phyloP scores from a whole-genome alignment of 129 eudicot genomes.

The Dittrichia graveolens region DNA sequence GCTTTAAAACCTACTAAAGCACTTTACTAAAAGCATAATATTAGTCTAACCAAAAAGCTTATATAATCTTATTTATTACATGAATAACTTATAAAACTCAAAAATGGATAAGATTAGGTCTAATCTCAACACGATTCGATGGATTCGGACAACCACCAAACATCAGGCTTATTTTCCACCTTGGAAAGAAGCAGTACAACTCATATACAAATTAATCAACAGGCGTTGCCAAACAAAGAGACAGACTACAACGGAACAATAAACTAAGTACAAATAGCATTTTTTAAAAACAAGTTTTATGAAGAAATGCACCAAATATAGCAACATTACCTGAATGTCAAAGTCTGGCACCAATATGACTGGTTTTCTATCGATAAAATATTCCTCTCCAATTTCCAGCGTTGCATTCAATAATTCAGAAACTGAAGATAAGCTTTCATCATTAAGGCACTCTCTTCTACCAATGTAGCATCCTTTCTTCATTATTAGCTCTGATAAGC shows the following conservation, averaged over 20 bases:
- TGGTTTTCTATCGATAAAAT: constrained; percentile 47
- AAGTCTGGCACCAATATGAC: constrained; percentile 75
- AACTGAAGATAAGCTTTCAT: constrained; percentile 34
- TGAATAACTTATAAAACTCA: background rate
- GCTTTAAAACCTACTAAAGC: background rate
- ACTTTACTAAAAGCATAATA: background rate
- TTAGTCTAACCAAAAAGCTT: too few species aligned
- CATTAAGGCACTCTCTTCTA: constrained; percentile 24
- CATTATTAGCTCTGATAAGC: constrained; percentile 45
- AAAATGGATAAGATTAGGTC: background rate
- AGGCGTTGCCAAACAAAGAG: background rate
- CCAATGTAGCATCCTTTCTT: constrained; percentile 70
- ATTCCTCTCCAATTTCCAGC: constrained; percentile 41
- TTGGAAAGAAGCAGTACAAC: background rate
- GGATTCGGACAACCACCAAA: background rate
- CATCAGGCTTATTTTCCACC: background rate
- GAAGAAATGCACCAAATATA: background rate
- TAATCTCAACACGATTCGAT: background rate
- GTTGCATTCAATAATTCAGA: constrained; percentile 41
- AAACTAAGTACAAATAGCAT: background rate
- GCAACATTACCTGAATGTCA: constrained; percentile 67
- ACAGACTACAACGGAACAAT: background rate
- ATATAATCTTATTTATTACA: too few species aligned
- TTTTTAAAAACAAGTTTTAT: background rate
- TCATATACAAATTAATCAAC: background rate